Evolutionary conservation across 2,329 filamentous ascomycete species (phyloP), one percentile per base, ranked within the genome.

Genomic region (Fusarium beomiforme): DNA sequence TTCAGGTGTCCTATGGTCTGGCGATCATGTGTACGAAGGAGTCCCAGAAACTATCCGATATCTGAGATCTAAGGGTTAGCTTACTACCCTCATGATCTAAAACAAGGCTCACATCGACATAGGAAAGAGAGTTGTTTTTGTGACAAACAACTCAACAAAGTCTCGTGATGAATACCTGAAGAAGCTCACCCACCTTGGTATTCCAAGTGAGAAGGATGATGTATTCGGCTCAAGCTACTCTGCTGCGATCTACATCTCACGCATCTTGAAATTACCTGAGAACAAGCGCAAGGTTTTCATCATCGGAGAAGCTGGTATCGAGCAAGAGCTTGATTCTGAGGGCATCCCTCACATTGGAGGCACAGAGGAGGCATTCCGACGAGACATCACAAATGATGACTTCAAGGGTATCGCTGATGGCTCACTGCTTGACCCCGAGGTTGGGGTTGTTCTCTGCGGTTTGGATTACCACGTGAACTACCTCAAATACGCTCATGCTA

Each of bases 131-230:
- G 88, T 96, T 36, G 91, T 99, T 59, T 99, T 99, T 79, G 96
- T 99, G 56, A 99, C 96, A 42, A 99, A 99, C 85, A 99, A 99
- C 85, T 98, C 94, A 78, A 98, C 96, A 62, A 99, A 99, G 81
- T 97, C 95, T 14, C 92, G 96, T 61, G 85, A 88, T 53, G 94
- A 98, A 80, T 99, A 99, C 83, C 91, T 92, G 80, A 94, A 95
- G 85, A 99, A 98, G 79, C 91, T 99, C 66, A 89, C 92, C 49
- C 84, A 84, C 58, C 87, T 98, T 79, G 92, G 92, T 49, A 97
- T 99, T 76, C 91, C 92, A 2, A 91, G 90, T 75, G 86, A 89
- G 64, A 89, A 92, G 44, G 94, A 98, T 78, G 96, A 99, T 84
- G 93, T 99, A 73, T 99, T 99, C 79, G 94, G 93, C 68, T 97